A percentile compares a stretch with the other conserved stretches of the same genome.
phyloP scores from a whole-genome alignment of 306 rosid species.

The Acmispon strigosus region DNA sequence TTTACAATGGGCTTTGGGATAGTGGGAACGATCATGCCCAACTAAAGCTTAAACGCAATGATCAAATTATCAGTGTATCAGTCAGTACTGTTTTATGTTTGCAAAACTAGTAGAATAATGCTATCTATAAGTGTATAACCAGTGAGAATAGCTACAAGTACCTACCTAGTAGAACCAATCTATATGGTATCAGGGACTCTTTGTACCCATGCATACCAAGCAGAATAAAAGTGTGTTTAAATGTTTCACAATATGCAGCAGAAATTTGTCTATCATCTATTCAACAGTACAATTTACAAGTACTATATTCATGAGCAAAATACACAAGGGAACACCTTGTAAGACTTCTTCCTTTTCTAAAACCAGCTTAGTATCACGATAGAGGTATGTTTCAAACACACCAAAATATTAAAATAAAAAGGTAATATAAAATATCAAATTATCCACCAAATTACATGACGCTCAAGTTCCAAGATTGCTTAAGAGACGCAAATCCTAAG shows the following conservation, averaged over 20 bases:
- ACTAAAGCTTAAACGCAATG: conserved; percentile 16
- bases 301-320: neutral
- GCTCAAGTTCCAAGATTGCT: conserved; percentile 1
- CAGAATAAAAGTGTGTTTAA: neutral
- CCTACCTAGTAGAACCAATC: conserved; percentile 12
- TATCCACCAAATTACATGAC: neutral
- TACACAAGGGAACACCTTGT: neutral
- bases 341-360: neutral
- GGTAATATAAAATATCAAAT: neutral
- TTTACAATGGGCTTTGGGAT: conserved; percentile 48
- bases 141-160: neutral
- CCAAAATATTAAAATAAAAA: neutral
- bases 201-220: conserved; percentile 7
- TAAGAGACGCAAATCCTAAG: neutral
- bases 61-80: neutral
- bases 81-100: conserved; percentile 16
- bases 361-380: neutral
- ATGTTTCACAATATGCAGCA: conserved; percentile 11
- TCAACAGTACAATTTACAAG: neutral
- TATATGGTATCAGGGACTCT: conserved; percentile 4
- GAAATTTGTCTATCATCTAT: neutral
- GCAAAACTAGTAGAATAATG: neutral
- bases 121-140: neutral
- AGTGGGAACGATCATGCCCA: conserved; percentile 46
- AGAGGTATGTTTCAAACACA: neutral